A percentile compares a stretch with the other conserved stretches of the same genome.
Conservation (phyloP, 225 moss, liverwort and hornwort genomes). For the Physcomitrium patens region DNA sequence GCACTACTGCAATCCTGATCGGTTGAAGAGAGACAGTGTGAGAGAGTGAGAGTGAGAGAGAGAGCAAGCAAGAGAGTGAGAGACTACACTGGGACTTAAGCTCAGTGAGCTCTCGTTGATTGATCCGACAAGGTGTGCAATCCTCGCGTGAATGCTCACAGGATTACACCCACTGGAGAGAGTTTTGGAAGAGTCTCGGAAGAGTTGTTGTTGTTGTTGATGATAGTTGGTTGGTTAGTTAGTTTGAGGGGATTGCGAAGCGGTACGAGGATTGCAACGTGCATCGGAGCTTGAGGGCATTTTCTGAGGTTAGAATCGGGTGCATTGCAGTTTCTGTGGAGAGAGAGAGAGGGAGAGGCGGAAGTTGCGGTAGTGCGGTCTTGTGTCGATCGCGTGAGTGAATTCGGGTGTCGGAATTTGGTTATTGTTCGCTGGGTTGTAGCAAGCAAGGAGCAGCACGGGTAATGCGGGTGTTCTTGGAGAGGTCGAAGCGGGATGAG, state of each 20-base stretch:
- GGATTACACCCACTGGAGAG: no score
- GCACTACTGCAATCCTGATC: no score
- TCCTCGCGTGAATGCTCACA: no score
- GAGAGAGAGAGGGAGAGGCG: neutral
- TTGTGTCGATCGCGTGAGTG: constrained; percentile 12
- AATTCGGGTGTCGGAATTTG: constrained; percentile 25
- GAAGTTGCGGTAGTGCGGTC: neutral
- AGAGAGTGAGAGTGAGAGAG: neutral
- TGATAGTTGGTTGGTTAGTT: neutral
- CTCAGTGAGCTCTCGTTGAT: neutral
- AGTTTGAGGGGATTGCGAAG: constrained; percentile 10
- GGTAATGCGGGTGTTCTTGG: neutral
- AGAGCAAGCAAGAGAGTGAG: neutral
- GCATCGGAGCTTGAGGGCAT: constrained; percentile 16
- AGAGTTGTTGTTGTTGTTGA: no score
- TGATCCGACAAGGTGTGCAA: no score
- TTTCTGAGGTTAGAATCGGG: constrained; percentile 34
- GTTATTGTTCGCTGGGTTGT: neutral
- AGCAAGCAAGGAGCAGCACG: neutral
- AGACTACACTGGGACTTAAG: neutral
- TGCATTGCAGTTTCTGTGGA: constrained; percentile 6
- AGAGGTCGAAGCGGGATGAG: constrained; percentile 3
- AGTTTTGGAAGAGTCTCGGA: no score
- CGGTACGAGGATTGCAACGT: neutral
- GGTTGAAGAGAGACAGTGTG: neutral